A percentile compares a stretch with the other conserved stretches of the same genome.
These are phyloP conservation scores for Phytophthora pluvialis DNA, from an alignment of 352 stramenopile species.

Conservation along the genomic window DNA sequence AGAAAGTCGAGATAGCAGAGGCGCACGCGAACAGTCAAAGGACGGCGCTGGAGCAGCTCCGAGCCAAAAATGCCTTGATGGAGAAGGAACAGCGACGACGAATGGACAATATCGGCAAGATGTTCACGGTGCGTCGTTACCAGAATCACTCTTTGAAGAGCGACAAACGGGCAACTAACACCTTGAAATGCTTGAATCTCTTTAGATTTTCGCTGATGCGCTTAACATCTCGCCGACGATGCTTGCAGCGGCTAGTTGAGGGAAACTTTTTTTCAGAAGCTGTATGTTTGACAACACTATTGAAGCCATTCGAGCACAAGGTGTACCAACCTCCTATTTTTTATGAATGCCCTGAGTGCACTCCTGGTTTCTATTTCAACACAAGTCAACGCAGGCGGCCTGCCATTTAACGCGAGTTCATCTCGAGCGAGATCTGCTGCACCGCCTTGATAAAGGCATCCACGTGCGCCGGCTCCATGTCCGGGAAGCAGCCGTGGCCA, in stretches of 20 bases:
- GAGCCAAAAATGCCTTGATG: conserved; percentile 54
- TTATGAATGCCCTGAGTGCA: not conserved
- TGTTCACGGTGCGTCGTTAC: conserved; percentile 61
- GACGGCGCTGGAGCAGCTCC: conserved; percentile 52
- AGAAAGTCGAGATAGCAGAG: conserved; percentile 71
- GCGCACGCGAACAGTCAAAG: conserved; percentile 44
- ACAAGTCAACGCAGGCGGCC: conserved; percentile 19
- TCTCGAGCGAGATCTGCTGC: conserved; percentile 93
- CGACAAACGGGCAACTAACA: conserved; percentile 7
- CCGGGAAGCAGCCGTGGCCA: conserved; percentile 96
- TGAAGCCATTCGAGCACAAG: not conserved
- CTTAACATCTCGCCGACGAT: conserved; percentile 60
- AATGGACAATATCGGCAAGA: conserved; percentile 82
- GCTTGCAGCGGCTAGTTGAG: conserved; percentile 29
- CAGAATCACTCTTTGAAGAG: not conserved
- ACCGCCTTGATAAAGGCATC: conserved; percentile 96
- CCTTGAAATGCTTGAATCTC: not conserved
- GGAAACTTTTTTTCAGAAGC: not conserved
- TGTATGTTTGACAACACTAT: not conserved
- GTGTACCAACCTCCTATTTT: conserved; percentile 2
- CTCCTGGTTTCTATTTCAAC: conserved; percentile 36
- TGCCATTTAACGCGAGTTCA: conserved; percentile 60
- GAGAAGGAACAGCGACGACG: conserved; percentile 73
- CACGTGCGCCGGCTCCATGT: conserved; percentile 95
- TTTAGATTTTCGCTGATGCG: conserved; percentile 72